Base-by-base conservation (phyloP, 192 early-diverging fungal species). In the Backusella tuberculispora region DNA sequence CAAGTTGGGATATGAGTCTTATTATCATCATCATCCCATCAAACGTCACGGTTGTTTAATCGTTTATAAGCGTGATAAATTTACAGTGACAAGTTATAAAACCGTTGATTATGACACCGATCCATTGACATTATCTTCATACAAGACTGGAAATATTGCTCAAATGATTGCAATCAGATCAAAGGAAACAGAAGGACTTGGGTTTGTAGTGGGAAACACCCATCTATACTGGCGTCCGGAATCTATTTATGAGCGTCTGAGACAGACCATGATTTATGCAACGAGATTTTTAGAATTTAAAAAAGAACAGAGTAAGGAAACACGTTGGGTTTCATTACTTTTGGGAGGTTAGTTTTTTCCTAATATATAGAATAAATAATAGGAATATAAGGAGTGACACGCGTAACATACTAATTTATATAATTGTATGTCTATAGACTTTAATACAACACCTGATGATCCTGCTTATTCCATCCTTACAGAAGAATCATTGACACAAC, bases 11-110 rank as follows among this genome's bases (percentile, higher is more conserved):
- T 83, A 73, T 43, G 53, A 63, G 6, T 7, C 66, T 24, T 46
- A 46, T n/a, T 63, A 45, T 14, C 10, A n/a, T 26, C 43, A 73
- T 45, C 81, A 83, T 45, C 50, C 63, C 13, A 70, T 38, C 37
- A 83, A 83, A 50, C 69, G 63, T 4, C 81, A 83, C 74, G 81
- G 80, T 4, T 79, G 77, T 53, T 21, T 73, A 38, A 79, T 83
- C 56, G 77, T 48, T 15, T 79, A 73, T 40, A 71, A 75, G n/a
- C 3, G 15, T 3, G 38, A 65, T 19, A 69, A 29, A 42, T 79
- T 76, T 63, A 29, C 65, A 38, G 21, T 53, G 13, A 21, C 71
- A 21, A n/a, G 37, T 24, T 69, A 69, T 42, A 14, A 37, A 7
- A 71, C 66, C 17, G 19, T 83, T 6, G 77, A 83, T 34, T 79